Percentiles rank a stretch among this genome's conserved stretches.
Evolutionary conservation across 2,329 filamentous ascomycete species (phyloP).

Genomic region (Scedosporium dehoogii): DNA sequence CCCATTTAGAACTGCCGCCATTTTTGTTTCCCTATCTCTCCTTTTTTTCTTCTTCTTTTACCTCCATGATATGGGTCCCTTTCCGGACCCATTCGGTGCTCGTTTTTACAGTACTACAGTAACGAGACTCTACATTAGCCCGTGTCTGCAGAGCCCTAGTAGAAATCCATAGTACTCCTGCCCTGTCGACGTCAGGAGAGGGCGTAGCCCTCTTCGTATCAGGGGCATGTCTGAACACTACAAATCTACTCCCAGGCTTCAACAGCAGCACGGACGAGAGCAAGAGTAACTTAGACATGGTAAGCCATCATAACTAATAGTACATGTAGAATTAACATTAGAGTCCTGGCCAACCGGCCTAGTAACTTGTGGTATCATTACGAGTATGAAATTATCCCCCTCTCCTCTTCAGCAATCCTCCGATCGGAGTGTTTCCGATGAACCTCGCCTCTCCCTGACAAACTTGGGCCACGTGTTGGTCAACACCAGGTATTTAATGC

Average conservation of each 20-base stretch:
- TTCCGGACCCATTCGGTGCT: neutral
- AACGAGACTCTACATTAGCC: too few species aligned
- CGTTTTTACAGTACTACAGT: neutral
- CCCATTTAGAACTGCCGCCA: neutral
- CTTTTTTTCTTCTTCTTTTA: too few species aligned
- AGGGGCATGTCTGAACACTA: too few species aligned
- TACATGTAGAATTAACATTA: neutral
- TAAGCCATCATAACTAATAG: neutral
- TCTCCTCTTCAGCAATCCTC: neutral
- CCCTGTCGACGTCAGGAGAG: too few species aligned
- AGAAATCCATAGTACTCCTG: too few species aligned
- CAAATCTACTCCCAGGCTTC: too few species aligned
- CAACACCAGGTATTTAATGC: constrained; percentile 56
- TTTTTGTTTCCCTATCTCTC: neutral
- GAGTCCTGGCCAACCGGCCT: neutral
- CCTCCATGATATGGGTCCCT: too few species aligned
- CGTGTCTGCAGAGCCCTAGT: too few species aligned
- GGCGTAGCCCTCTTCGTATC: too few species aligned
- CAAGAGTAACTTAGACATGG: neutral
- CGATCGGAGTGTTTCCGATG: constrained; percentile 9
- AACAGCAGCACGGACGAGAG: neutral
- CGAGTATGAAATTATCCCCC: neutral
- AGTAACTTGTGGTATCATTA: neutral
- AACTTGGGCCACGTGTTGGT: constrained; percentile 60
- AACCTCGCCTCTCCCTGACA: constrained; percentile 27